Conservation (phyloP, 371 early-diverging fungal genomes). For the Furculomyces boomerangus region DNA sequence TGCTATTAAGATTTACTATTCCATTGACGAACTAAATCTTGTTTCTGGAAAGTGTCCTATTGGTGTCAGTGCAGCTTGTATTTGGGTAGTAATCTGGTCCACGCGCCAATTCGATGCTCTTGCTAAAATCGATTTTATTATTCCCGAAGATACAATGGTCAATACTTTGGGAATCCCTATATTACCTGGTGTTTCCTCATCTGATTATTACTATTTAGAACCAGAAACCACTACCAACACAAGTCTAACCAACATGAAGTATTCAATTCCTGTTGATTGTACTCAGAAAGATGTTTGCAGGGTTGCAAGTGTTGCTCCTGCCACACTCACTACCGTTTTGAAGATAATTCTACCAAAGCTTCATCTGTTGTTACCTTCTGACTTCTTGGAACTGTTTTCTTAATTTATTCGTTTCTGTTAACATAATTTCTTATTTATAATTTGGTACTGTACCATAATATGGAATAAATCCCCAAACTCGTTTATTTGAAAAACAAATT, state of each 20-base stretch:
- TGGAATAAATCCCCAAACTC: too few species aligned
- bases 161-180: slow-evolving; percentile 13
- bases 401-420: too few species aligned
- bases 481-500: too few species aligned
- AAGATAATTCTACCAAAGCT: slow-evolving; percentile 25
- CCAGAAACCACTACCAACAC: not conserved
- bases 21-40: slow-evolving; percentile 28
- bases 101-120: slow-evolving; percentile 24
- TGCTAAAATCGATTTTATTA: not conserved
- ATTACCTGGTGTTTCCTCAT: slow-evolving; percentile 6
- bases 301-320: slow-evolving; percentile 29
- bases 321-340: slow-evolving; percentile 31
- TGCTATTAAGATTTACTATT: slow-evolving; percentile 26
- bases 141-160: slow-evolving; percentile 17
- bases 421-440: too few species aligned
- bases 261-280: not conserved
- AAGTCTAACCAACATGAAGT: not conserved
- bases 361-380: slow-evolving; percentile 11
- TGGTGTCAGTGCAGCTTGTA: slow-evolving; percentile 34
- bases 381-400: too few species aligned
- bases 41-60: slow-evolving; percentile 38
- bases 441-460: too few species aligned
- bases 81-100: slow-evolving; percentile 31
- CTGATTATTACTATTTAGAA: not conserved
- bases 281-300: slow-evolving; percentile 24